Base-by-base conservation (phyloP, 164 flowering plant genomes). In the Tetracentron sinense region DNA sequence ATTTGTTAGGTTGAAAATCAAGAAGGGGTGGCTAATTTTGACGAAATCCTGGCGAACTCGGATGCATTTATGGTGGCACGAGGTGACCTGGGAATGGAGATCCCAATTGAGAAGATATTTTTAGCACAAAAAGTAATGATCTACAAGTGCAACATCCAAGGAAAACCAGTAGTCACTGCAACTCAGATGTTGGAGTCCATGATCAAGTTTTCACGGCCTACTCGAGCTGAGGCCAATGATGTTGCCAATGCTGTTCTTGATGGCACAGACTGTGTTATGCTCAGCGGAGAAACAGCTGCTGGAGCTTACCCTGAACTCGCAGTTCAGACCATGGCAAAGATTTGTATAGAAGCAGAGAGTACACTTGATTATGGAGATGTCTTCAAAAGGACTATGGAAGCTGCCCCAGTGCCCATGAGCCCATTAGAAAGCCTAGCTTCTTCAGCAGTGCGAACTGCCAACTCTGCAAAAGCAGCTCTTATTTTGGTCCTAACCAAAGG, bases 11-110 rank as follows among this genome's bases (percentile, higher is more conserved):
- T 90, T 73, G 96, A 90, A 69, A 90, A 90, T 62, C 96, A 90
- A 78, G 96, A 90, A 77, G 96, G 96, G 63, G 93, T 90, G 51
- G 89, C 93, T 42, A 90, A 90, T 67, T 90, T 87, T 66, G 96
- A 90, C 72, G 96, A 87, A 2, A 90, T 90, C 48, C 85, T 90
- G 54, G 85, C 86, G 14, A 85, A 90, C 54, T 68, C 96, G 8
- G 97, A 87, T 78, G 94, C 97, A 50, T 83, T 82, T 69, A 84
- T 82, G 88, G 87, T 86, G 16, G 88, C 92, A 26, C 65, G 92
- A 47, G 97, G 94, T 66, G n/a, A n/a, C n/a, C n/a, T n/a, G n/a
- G n/a, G n/a, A n/a, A n/a, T n/a, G n/a, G n/a, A n/a, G n/a, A n/a
- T 90, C 49, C 92, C 94, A 23, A 85, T 90, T 27, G 92, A 88